phyloP scores from a whole-genome alignment of 2,329 filamentous ascomycete genomes.

The Talaromyces verruculosus region DNA sequence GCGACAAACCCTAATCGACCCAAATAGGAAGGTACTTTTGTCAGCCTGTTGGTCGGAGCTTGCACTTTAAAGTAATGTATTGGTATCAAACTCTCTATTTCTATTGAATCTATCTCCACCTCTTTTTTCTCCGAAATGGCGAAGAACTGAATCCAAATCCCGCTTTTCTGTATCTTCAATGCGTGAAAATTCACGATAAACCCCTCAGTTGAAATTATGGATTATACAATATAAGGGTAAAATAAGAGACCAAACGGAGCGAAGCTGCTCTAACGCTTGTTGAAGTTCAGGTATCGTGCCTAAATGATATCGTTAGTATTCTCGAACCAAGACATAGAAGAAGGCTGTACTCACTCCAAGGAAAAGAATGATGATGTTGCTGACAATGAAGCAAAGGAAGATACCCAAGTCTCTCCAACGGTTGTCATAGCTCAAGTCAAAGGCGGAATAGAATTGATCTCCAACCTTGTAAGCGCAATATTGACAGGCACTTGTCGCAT shows the following conservation, averaged over 20 bases:
- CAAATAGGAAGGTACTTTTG: not conserved
- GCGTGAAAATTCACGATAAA: not conserved
- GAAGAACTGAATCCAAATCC: not conserved
- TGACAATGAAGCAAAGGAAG: constrained; percentile 70
- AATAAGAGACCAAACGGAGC: not conserved
- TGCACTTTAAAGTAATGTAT: not conserved
- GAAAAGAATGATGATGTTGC: constrained; percentile 69
- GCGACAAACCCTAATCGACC: not conserved
- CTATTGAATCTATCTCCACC: not conserved
- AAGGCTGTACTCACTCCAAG: constrained; percentile 50
- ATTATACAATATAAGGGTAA: not conserved
- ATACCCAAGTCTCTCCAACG: constrained; percentile 85
- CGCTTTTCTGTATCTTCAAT: constrained; percentile 2
- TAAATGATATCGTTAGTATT: constrained; percentile 25
- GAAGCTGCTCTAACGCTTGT: constrained; percentile 38
- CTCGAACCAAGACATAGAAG: not conserved
- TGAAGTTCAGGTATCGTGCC: constrained; percentile 50
- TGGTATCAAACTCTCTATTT: not conserved
- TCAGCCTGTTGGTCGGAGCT: not conserved
- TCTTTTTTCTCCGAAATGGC: not conserved
- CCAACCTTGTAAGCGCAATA: constrained; percentile 82
- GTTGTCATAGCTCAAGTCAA: constrained; percentile 65
- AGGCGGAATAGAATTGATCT: constrained; percentile 72
- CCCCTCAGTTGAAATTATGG: not conserved
- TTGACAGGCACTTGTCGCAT: constrained; percentile 65